Conservation (phyloP, 768 basidiomycete genomes). For the Amanita pallidorosea region DNA sequence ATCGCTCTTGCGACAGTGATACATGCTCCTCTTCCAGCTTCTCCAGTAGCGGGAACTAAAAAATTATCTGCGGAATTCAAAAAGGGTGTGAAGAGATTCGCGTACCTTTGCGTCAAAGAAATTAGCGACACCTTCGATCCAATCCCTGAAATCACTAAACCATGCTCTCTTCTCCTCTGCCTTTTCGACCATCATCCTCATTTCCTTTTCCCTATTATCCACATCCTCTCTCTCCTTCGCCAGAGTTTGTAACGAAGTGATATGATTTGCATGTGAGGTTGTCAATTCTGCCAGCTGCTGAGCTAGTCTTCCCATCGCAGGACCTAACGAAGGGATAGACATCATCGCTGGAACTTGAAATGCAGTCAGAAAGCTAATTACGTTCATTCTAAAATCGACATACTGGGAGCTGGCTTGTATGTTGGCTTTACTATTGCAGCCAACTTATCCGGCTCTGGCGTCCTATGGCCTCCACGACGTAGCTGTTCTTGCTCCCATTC, state of each 20-base stretch:
- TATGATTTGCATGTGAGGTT: constrained; percentile 57
- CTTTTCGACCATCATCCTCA: constrained; percentile 62
- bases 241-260: constrained; percentile 42
- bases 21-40: constrained; percentile 66
- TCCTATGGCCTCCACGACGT: constrained; percentile 55
- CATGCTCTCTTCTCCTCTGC: constrained; percentile 76
- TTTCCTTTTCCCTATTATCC: constrained; percentile 56
- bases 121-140: constrained; percentile 74
- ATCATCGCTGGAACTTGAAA: constrained; percentile 53
- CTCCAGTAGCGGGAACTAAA: constrained; percentile 68
- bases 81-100: constrained; percentile 4
- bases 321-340: constrained; percentile 52
- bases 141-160: constrained; percentile 70
- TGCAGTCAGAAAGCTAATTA: constrained; percentile 7
- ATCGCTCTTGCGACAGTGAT: constrained; percentile 64
- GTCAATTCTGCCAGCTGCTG: constrained; percentile 50
- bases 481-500: constrained; percentile 86
- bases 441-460: constrained; percentile 21
- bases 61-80: constrained; percentile 1
- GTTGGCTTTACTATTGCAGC: constrained; percentile 34
- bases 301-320: constrained; percentile 51
- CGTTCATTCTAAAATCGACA: constrained; percentile 9
- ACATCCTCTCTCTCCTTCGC: constrained; percentile 55
- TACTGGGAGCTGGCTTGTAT: constrained; percentile 71
- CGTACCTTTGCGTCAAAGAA: constrained; percentile 82